A percentile compares a stretch with the other conserved stretches of the same genome.
phyloP scores from a whole-genome alignment of 2,329 filamentous ascomycete species.

The Stagonosporopsis chrysanthemi region DNA sequence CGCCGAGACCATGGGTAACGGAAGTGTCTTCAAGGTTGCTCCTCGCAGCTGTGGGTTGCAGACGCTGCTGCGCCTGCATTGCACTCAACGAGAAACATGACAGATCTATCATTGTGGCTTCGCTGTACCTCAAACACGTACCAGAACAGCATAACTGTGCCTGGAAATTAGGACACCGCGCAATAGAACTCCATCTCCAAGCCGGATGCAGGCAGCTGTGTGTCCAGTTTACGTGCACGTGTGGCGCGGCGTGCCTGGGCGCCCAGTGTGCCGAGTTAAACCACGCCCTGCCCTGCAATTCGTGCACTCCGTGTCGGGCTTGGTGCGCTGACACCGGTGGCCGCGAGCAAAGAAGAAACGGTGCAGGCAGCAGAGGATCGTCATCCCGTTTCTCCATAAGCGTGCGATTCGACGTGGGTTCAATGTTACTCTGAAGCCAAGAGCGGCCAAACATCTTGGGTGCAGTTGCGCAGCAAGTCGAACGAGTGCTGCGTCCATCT shows the following conservation, averaged over 20 bases:
- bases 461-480: neutral
- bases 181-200: constrained; percentile 10
- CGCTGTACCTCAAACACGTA: constrained; percentile 5
- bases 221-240: constrained; percentile 22
- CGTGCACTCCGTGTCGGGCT: constrained; percentile 23
- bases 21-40: constrained; percentile 10
- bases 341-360: constrained; percentile 1
- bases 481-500: neutral
- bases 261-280: constrained; percentile 21
- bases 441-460: constrained; percentile 5
- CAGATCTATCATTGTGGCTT: constrained; percentile 7
- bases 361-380: constrained; percentile 15
- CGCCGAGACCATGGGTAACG: constrained; percentile 17
- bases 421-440: neutral
- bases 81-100: constrained; percentile 14
- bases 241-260: constrained; percentile 24
- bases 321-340: constrained; percentile 8
- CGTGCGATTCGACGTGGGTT: constrained; percentile 9
- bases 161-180: neutral
- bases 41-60: constrained; percentile 6
- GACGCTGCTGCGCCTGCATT: constrained; percentile 12
- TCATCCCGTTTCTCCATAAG: constrained; percentile 13
- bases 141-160: neutral
- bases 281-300: constrained; percentile 18
- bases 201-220: constrained; percentile 25